A percentile compares a stretch with the other conserved stretches of the same genome.
Conservation (phyloP, 345 rosid genomes). For the Salix purpurea region DNA sequence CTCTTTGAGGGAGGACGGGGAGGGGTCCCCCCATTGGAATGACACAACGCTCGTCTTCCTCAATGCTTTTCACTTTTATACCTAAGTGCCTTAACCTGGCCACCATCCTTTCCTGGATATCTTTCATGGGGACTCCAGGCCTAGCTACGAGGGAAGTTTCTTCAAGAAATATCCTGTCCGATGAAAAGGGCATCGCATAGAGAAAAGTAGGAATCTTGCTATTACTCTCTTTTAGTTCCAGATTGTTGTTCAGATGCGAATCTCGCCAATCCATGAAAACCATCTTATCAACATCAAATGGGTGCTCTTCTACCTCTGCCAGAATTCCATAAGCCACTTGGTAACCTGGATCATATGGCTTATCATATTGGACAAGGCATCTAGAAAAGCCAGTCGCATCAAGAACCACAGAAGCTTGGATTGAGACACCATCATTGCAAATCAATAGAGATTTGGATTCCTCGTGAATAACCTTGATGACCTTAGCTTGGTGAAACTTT, state of each 20-base stretch:
- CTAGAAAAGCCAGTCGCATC: slow-evolving; percentile 98
- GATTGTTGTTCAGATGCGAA: slow-evolving; percentile 49
- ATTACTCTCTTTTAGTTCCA: slow-evolving; percentile 55
- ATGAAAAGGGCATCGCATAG: slow-evolving; percentile 93
- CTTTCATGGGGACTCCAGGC: slow-evolving; percentile 77
- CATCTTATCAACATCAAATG: slow-evolving; percentile 91
- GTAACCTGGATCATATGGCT: slow-evolving; percentile 93
- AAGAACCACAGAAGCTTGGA: slow-evolving; percentile 82
- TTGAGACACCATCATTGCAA: slow-evolving; percentile 78
- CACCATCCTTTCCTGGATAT: slow-evolving; percentile 91
- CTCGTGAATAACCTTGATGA: slow-evolving; percentile 77
- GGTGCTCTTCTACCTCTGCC: slow-evolving; percentile 93
- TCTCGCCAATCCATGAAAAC: slow-evolving; percentile 99
- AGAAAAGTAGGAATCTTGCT: slow-evolving; percentile 76
- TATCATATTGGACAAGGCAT: slow-evolving; percentile 90
- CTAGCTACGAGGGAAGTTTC: slow-evolving; percentile 93
- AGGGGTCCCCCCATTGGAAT: slow-evolving; percentile 99
- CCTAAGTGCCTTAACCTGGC: slow-evolving; percentile 84
- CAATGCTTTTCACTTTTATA: slow-evolving; percentile 71
- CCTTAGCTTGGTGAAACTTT: slow-evolving; percentile 87
- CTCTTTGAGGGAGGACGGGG: slow-evolving; percentile 91
- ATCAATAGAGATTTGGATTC: slow-evolving; percentile 70
- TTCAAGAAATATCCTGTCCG: slow-evolving; percentile 73
- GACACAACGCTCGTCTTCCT: slow-evolving; percentile 87
- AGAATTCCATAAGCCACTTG: slow-evolving; percentile 93